Conservation (phyloP, 768 basidiomycete species). For the Leucogyrophana mollusca region DNA sequence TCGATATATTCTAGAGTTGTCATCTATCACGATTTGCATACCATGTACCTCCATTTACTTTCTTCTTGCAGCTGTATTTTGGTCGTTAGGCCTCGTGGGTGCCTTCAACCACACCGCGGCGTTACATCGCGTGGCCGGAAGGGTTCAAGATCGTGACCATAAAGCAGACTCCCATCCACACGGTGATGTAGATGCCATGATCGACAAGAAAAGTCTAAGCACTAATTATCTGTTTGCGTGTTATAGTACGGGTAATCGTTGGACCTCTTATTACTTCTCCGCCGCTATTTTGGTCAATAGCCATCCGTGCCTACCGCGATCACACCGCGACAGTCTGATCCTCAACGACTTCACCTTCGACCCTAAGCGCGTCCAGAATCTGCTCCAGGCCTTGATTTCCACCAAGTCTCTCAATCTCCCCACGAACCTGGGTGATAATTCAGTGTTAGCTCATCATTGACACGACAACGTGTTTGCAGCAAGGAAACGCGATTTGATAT, state of each 20-base stretch:
- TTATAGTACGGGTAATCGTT: background rate
- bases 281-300: background rate
- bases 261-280: background rate
- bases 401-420: conserved; percentile 71
- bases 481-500: background rate
- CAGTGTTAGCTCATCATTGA: background rate
- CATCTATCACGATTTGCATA: too few species aligned
- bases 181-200: background rate
- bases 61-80: too few species aligned
- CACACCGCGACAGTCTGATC: background rate
- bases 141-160: too few species aligned
- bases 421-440: conserved; percentile 35
- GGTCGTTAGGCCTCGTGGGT: too few species aligned
- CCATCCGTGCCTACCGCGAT: background rate
- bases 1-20: too few species aligned
- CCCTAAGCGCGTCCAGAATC: conserved; percentile 55
- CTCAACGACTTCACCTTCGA: conserved; percentile 22
- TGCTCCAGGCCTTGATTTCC: conserved; percentile 67
- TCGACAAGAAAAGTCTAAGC: background rate
- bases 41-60: too few species aligned
- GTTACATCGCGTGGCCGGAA: too few species aligned
- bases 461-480: background rate
- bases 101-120: too few species aligned
- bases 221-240: background rate
- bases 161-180: background rate